Base-by-base conservation (phyloP, 129 eudicot species). In the Artemisia annua region DNA sequence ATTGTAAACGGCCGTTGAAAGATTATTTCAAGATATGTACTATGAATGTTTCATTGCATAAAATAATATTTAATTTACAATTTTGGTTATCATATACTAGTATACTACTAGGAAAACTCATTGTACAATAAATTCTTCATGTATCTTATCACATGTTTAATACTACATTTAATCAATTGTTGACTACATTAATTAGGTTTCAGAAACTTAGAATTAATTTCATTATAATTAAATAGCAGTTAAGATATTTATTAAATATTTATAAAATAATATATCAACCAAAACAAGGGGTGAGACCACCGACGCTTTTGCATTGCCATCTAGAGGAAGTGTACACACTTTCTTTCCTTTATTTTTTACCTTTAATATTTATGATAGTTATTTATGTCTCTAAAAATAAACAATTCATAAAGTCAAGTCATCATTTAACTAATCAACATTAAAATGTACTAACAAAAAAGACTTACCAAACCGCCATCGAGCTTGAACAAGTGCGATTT, bases 401-500 rank as follows among this genome's bases (percentile, higher is more conserved):
- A 35, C 10, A 35, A 35, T 35, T 1, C 4, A 58, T 4, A 12
- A 19, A 44, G 7, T 12, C 11, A 71, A 56, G 8, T 30, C 7
- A 32, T 24, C 19, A 6, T 51, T 73, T 48, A 73, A 18, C 28
- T 30, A 74, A 17, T 18, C 22, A 63, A 14, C 19, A 18, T 17
- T 9, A 44, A 26, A 19, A 4, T 48, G 11, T 3, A n/a, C n/a
- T n/a, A 48, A 55, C 32, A 48, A 44, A 24, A 53, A 12, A 72
- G 18, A 14, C 90, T 90, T 84, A 94, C 99, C 99, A 51, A 94
- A 94, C 10, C 99, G 87, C 99, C 99, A 94, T 0, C 99, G 88
- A 26, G 89, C 93, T 75, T 94, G 99, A 62, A 94, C 97, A 58
- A 94, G 99, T 28, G 99, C 99, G n/a, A 94, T 85, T 39, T 86